These are phyloP conservation scores for Erodium moschatum DNA, from an alignment of 441 rosid species.

Conservation along the genomic window DNA sequence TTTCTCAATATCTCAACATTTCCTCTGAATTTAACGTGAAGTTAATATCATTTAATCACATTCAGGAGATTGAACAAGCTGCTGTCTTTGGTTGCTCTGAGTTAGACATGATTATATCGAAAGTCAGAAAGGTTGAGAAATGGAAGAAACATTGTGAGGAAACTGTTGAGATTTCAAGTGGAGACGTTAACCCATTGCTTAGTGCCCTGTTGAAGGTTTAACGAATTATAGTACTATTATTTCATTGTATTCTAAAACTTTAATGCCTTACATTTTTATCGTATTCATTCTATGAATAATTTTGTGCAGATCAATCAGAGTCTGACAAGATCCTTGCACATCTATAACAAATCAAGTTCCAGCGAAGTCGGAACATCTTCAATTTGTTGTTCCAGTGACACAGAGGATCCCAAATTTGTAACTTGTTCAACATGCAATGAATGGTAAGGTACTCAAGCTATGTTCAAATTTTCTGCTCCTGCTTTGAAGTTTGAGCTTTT, in stretches of 20 bases:
- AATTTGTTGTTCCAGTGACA: conserved; percentile 34
- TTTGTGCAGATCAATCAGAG: conserved; percentile 42
- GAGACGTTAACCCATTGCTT: conserved; percentile 29
- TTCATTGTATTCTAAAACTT: conserved; percentile 7
- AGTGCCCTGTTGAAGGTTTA: conserved; percentile 45
- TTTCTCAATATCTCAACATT: background rate
- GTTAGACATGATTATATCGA: conserved; percentile 38
- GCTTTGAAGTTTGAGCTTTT: background rate
- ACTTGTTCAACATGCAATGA: conserved; percentile 47
- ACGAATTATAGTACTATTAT: background rate
- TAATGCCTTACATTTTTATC: conserved; percentile 6
- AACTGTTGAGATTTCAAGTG: conserved; percentile 26
- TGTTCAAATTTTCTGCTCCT: conserved; percentile 11
- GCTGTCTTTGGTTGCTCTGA: conserved; percentile 48
- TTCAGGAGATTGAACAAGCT: conserved; percentile 44
- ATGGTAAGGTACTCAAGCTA: conserved; percentile 39
- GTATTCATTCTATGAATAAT: conserved; percentile 15
- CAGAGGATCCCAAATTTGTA: conserved; percentile 27
- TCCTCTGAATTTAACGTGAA: background rate
- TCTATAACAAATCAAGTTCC: conserved; percentile 35
- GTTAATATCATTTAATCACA: conserved; percentile 11
- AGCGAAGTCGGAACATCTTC: conserved; percentile 22
- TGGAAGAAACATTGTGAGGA: conserved; percentile 44
- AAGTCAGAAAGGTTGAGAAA: conserved; percentile 48
- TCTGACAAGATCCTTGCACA: conserved; percentile 39